A percentile compares a stretch with the other conserved stretches of the same genome.
Evolutionary conservation across 176 grass and related monocot genomes (phyloP).

Genomic region (Guadua angustifolia): DNA sequence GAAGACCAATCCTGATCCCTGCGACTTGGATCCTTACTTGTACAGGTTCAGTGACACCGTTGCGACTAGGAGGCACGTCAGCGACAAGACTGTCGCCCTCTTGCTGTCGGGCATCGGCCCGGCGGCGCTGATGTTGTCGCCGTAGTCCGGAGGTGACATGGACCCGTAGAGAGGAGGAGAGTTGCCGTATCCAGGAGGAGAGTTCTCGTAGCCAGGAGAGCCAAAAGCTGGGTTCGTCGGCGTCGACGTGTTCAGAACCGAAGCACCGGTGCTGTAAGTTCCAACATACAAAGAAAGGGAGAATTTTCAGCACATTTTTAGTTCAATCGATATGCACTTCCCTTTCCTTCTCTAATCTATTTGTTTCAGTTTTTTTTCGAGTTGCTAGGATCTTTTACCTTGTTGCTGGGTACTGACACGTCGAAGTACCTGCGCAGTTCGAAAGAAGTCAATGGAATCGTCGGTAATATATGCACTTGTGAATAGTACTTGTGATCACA

Average conservation of each 20-base stretch:
- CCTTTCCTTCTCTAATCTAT: neutral
- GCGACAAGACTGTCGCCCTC: neutral
- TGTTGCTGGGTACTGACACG: slow-evolving; percentile 62
- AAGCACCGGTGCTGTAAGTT: slow-evolving; percentile 59
- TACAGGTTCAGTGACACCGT: neutral
- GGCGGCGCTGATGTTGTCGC: slow-evolving; percentile 47
- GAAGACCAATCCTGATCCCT: neutral
- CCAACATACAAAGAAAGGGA: neutral
- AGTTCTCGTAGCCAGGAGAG: slow-evolving; percentile 33
- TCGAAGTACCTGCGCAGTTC: slow-evolving; percentile 48
- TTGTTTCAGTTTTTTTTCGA: neutral
- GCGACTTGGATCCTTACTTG: neutral
- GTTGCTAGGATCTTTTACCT: slow-evolving; percentile 51
- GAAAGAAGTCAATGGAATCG: neutral
- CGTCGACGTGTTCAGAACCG: slow-evolving; percentile 68
- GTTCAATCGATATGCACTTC: neutral
- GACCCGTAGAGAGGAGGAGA: slow-evolving; percentile 50
- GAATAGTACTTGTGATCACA: neutral
- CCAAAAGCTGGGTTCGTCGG: slow-evolving; percentile 43
- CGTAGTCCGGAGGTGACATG: slow-evolving; percentile 52
- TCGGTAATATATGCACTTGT: neutral
- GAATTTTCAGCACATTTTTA: slow-evolving; percentile 3
- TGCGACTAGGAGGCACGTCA: slow-evolving; percentile 40
- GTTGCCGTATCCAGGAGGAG: slow-evolving; percentile 39
- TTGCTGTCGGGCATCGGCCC: neutral